These are phyloP conservation scores for Dalbergia cultrata DNA, from an alignment of 306 rosid genomes.

Conservation along the genomic window DNA sequence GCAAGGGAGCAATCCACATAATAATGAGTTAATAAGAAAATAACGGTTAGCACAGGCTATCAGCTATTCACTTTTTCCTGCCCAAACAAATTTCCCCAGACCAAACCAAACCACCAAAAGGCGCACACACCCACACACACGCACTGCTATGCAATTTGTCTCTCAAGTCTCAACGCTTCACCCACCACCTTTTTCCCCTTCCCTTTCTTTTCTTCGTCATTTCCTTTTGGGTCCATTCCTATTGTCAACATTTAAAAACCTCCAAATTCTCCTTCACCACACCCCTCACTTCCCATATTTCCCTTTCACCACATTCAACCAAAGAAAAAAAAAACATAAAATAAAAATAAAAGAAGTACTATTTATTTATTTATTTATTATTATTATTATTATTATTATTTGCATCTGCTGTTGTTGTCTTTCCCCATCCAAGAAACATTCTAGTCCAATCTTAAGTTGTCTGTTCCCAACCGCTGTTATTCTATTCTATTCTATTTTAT, in stretches of 20 bases:
- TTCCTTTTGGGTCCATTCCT: constrained; percentile 35
- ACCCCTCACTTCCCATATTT: neutral
- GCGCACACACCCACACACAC: neutral
- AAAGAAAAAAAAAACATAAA: neutral
- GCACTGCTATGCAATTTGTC: constrained; percentile 10
- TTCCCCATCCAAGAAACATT: neutral
- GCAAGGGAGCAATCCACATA: too few relatives aligned
- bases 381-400: neutral
- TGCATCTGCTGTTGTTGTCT: neutral
- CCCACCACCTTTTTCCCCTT: constrained; percentile 31
- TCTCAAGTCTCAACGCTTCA: neutral
- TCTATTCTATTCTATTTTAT: too few relatives aligned
- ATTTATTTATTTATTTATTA: neutral
- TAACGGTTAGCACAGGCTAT: constrained; percentile 25
- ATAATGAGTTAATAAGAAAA: too few relatives aligned
- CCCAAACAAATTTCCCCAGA: constrained; percentile 5
- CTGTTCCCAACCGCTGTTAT: neutral
- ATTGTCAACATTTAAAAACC: constrained; percentile 50
- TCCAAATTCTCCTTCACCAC: constrained; percentile 40
- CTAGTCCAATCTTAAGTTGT: neutral
- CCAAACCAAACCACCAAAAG: constrained; percentile 32
- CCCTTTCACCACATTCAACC: neutral
- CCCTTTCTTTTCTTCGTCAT: constrained; percentile 33
- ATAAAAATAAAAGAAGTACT: neutral
- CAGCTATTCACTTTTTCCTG: neutral